Base-by-base conservation (phyloP, 345 rosid species). In the Chamaenerion angustifolium region DNA sequence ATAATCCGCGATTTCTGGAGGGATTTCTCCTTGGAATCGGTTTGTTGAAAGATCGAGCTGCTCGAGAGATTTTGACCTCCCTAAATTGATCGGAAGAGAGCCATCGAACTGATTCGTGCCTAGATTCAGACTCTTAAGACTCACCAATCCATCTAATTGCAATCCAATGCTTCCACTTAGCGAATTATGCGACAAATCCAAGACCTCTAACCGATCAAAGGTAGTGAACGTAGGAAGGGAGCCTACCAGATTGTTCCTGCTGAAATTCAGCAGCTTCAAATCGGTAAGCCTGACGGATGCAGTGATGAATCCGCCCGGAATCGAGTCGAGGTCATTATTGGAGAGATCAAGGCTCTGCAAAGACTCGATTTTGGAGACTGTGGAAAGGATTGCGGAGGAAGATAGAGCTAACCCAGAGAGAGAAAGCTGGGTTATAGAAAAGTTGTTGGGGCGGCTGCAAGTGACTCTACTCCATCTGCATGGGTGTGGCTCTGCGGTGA, bases 301-400 rank as follows among this genome's bases (percentile, higher is more conserved):
- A 17, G 21, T 46, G 21, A 74, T 14, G 58, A 80, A 82, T 40
- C 42, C 76, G 43, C 10, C 53, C 14, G 93, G 85, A 56, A 85
- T 72, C 51, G 62, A 68, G 58, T 51, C 13, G 27, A 89, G 66
- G 1, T 2, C 15, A 71, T 82, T 89, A 60, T 45, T 8, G 16
- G 90, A 85, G 19, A 68, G 61, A 51, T 85, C 73, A 42, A 88
- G 83, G 52, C 37, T 57, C 63, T 64, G 74, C 58, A 82, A 64
- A 62, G 97, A 69, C 41, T 60, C 48, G 62, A 85, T 70, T 48
- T 69, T 43, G 75, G 83, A 89, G 51, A 69, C 56, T 17, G 57
- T 25, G 43, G 85, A 59, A 18, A 82, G 56, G 60, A 75, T 52
- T 2, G 61, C 58, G 63, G 88, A 58, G 47, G 45, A 46, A 12